phyloP scores from a whole-genome alignment of 139 green algal genomes.

The Pleodorina starrii region DNA sequence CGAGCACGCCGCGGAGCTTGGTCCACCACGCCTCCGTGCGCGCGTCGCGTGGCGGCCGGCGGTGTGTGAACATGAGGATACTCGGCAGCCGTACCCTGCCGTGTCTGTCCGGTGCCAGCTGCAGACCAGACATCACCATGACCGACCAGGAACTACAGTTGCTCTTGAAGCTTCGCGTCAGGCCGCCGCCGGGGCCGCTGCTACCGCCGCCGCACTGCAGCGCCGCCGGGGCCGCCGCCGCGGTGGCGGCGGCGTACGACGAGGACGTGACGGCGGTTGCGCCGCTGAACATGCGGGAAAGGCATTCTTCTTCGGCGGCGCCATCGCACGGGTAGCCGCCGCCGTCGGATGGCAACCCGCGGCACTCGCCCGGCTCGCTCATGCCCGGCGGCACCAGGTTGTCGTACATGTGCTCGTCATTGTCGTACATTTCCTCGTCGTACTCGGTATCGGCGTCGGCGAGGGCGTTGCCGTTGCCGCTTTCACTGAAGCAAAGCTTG shows the following conservation, averaged over 20 bases:
- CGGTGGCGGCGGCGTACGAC: not conserved
- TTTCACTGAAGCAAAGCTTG: not conserved
- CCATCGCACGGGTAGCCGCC: not conserved
- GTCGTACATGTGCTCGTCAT: not conserved
- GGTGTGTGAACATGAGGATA: conserved; percentile 8
- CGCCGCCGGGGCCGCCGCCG: not conserved
- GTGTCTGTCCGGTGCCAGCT: not conserved
- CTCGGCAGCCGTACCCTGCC: not conserved
- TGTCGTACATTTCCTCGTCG: not conserved
- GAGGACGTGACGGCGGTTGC: not conserved
- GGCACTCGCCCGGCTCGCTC: not conserved
- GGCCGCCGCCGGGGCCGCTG: not conserved
- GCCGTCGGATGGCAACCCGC: not conserved
- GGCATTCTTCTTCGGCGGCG: not conserved
- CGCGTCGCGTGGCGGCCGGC: conserved; percentile 1
- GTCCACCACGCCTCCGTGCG: conserved; percentile 19
- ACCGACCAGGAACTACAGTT: not conserved
- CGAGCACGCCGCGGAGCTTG: not conserved
- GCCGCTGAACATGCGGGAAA: too few relatives aligned
- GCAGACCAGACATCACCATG: not conserved
- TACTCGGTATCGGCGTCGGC: not conserved
- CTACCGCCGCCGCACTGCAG: not conserved
- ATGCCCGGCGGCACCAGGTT: not conserved
- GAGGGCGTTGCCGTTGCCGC: not conserved
- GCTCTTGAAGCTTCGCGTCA: not conserved